These are phyloP conservation scores for Colletotrichum sp. DNA, from an alignment of 2,329 filamentous ascomycete genomes.

Conservation along the genomic window DNA sequence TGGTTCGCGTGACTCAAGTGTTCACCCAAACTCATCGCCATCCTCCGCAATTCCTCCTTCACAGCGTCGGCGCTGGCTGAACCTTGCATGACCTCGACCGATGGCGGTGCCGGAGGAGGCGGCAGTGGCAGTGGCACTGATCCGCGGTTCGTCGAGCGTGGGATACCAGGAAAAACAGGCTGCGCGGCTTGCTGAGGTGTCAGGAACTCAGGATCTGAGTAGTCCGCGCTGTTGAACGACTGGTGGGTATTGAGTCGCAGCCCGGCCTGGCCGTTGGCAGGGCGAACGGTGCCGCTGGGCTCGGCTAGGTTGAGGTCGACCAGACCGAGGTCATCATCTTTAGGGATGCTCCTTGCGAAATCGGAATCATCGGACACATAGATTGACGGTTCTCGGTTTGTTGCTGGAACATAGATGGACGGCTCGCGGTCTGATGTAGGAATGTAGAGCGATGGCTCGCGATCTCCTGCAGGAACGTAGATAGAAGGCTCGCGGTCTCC, in stretches of 20 bases:
- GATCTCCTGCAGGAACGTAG: slow-evolving; percentile 55
- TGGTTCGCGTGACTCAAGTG: slow-evolving; percentile 51
- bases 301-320: slow-evolving; percentile 33
- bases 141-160: background rate
- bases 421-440: slow-evolving; percentile 53
- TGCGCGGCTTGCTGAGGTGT: slow-evolving; percentile 33
- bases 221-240: slow-evolving; percentile 23
- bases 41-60: slow-evolving; percentile 53
- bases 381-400: slow-evolving; percentile 60
- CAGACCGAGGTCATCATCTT: slow-evolving; percentile 29
- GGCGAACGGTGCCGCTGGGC: slow-evolving; percentile 15
- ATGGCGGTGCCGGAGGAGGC: slow-evolving; percentile 50
- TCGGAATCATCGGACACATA: slow-evolving; percentile 66
- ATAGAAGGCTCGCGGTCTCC: slow-evolving; percentile 60
- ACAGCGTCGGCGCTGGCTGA: slow-evolving; percentile 56
- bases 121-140: slow-evolving; percentile 30
- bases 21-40: slow-evolving; percentile 55
- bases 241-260: slow-evolving; percentile 15
- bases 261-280: background rate
- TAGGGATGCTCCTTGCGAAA: slow-evolving; percentile 41
- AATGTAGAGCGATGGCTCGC: slow-evolving; percentile 65
- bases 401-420: slow-evolving; percentile 57
- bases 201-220: slow-evolving; percentile 24
- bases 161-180: slow-evolving; percentile 25
- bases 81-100: slow-evolving; percentile 59